Conservation (phyloP, 441 rosid species). For the Adansonia gregorii region DNA sequence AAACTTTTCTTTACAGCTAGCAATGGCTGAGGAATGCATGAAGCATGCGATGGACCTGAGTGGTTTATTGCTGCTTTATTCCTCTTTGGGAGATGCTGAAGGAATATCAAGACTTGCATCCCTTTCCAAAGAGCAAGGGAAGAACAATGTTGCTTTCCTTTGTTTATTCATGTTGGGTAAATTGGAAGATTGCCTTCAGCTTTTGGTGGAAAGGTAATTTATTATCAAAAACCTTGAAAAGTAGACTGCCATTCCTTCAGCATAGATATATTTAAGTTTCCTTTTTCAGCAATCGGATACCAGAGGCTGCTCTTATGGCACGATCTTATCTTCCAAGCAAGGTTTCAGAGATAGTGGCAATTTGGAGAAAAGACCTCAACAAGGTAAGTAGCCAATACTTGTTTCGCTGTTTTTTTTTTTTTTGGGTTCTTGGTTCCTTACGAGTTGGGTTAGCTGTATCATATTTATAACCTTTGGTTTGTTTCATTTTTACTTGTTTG, state of each 20-base stretch:
- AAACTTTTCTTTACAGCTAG: constrained; percentile 56
- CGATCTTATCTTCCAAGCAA: constrained; percentile 97
- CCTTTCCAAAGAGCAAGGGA: constrained; percentile 93
- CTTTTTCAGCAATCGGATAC: constrained; percentile 87
- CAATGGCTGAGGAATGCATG: constrained; percentile 98
- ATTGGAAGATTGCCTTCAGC: constrained; percentile 89
- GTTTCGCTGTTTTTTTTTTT: constrained; percentile 18
- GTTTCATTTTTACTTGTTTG: not conserved
- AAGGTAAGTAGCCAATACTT: constrained; percentile 59
- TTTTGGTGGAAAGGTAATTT: constrained; percentile 85
- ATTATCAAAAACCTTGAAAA: constrained; percentile 26
- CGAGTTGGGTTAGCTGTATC: not conserved
- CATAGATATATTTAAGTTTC: constrained; percentile 37
- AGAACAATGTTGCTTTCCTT: constrained; percentile 87
- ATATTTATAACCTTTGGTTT: not conserved
- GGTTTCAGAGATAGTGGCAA: constrained; percentile 87
- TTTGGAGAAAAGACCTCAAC: constrained; percentile 90
- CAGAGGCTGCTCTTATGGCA: constrained; percentile 99
- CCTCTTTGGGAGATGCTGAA: constrained; percentile 95
- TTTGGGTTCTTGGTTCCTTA: not conserved
- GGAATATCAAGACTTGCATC: constrained; percentile 79
- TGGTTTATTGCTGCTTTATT: constrained; percentile 87
- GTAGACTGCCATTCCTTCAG: constrained; percentile 20
- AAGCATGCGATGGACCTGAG: constrained; percentile 86
- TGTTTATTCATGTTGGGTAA: constrained; percentile 93